These are phyloP conservation scores for Cocos nucifera DNA, from an alignment of 176 grass and related monocot species.

Conservation along the genomic window DNA sequence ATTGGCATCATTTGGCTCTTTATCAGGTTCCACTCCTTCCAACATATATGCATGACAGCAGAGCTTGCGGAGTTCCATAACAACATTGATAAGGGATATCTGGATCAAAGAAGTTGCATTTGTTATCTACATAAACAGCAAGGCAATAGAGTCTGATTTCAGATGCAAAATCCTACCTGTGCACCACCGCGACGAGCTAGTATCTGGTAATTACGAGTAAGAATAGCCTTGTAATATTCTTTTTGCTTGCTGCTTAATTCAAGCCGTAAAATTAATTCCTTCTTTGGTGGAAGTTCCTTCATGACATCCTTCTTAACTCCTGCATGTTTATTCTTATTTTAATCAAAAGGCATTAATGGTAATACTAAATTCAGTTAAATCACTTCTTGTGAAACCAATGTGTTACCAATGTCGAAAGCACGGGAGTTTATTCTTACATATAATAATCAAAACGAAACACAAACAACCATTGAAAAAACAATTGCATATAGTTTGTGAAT, in stretches of 20 bases:
- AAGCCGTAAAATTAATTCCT: conserved; percentile 95
- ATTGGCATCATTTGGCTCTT: conserved; percentile 52
- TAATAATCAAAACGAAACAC: no score
- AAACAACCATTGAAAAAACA: no score
- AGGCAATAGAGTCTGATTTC: background rate
- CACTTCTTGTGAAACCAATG: background rate
- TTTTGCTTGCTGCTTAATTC: conserved; percentile 93
- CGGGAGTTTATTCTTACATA: no score
- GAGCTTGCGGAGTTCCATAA: conserved; percentile 98
- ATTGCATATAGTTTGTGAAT: no score
- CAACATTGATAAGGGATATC: conserved; percentile 99
- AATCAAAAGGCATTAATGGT: no score
- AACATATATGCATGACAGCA: conserved; percentile 98
- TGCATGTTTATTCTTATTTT: conserved; percentile 7
- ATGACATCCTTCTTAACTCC: conserved; percentile 99
- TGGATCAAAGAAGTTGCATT: conserved; percentile 29
- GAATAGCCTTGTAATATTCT: conserved; percentile 99
- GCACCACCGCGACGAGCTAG: conserved; percentile 80
- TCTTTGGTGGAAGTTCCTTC: conserved; percentile 97
- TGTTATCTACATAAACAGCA: conserved; percentile 21
- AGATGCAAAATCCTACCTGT: conserved; percentile 50
- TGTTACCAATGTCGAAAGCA: no score
- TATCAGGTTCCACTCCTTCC: conserved; percentile 73
- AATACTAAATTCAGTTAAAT: conserved; percentile 5
- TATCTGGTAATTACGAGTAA: conserved; percentile 92